A percentile compares a stretch with the other conserved stretches of the same genome.
Evolutionary conservation across 805 yeast genomes (phyloP).

Genomic region (Scheffersomyces amazonensis): DNA sequence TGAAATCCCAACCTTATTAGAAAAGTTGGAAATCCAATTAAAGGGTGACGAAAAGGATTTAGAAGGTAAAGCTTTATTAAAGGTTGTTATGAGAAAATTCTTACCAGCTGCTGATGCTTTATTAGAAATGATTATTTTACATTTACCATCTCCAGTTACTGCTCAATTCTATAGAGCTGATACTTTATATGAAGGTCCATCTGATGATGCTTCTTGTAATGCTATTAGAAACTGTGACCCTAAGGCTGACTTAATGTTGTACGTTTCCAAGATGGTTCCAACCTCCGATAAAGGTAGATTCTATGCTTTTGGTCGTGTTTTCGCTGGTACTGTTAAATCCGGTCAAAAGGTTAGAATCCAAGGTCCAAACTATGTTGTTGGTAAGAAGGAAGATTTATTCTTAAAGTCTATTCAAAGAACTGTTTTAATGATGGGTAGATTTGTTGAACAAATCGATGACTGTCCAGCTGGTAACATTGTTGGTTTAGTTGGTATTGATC

Average conservation of each 20-base stretch:
- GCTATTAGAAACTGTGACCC: slow-evolving; percentile 99
- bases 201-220: slow-evolving; percentile 83
- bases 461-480: slow-evolving; percentile 99
- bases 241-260: slow-evolving; percentile 95
- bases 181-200: slow-evolving; percentile 98
- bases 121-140: slow-evolving; percentile 96
- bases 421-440: slow-evolving; percentile 99
- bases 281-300: slow-evolving; percentile 99
- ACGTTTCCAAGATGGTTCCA: slow-evolving; percentile 99
- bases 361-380: slow-evolving; percentile 99
- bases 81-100: slow-evolving; percentile 99
- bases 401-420: slow-evolving; percentile 98
- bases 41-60: slow-evolving; percentile 97
- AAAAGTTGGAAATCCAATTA: slow-evolving; percentile 89
- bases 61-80: slow-evolving; percentile 97
- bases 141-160: slow-evolving; percentile 99
- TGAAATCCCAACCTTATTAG: slow-evolving; percentile 86
- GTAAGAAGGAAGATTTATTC: slow-evolving; percentile 97
- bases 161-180: slow-evolving; percentile 99
- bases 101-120: slow-evolving; percentile 99
- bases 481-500: slow-evolving; percentile 99
- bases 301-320: slow-evolving; percentile 99
- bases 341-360: slow-evolving; percentile 99
- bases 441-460: slow-evolving; percentile 97
- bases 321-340: slow-evolving; percentile 98